Evolutionary conservation across 768 basidiomycete species (phyloP).

Genomic region (Lentinula boryana): DNA sequence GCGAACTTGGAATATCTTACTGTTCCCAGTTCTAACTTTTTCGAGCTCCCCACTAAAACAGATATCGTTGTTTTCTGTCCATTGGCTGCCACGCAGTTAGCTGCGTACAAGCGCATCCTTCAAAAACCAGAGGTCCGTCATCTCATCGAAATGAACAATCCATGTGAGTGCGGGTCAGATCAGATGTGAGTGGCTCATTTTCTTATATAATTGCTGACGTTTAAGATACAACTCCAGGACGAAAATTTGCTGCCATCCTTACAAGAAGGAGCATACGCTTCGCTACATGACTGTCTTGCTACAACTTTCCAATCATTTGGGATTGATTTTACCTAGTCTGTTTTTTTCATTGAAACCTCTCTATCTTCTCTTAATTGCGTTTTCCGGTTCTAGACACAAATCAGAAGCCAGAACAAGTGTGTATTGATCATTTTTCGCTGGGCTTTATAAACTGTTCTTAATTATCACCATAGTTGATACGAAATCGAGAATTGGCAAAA

Average conservation of each 20-base stretch:
- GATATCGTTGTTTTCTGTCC: conserved; percentile 96
- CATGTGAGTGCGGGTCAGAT: conserved; percentile 64
- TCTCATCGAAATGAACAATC: conserved; percentile 63
- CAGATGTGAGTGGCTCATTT: conserved; percentile 37
- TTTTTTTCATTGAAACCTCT: not conserved
- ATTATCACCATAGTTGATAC: conserved; percentile 9
- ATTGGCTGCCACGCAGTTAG: conserved; percentile 61
- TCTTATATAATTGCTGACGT: not conserved
- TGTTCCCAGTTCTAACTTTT: not conserved
- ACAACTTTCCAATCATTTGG: conserved; percentile 86
- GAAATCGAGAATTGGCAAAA: conserved; percentile 57
- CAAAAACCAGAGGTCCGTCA: conserved; percentile 61
- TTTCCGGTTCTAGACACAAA: conserved; percentile 47
- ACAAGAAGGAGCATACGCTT: conserved; percentile 51
- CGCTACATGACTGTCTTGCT: conserved; percentile 64
- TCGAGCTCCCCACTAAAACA: conserved; percentile 77
- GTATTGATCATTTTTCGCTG: not conserved
- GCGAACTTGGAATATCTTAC: not conserved
- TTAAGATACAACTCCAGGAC: conserved; percentile 21
- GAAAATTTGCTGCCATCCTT: conserved; percentile 35
- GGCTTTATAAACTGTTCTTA: not conserved
- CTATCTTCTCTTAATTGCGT: conserved; percentile 26
- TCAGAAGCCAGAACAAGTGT: conserved; percentile 48
- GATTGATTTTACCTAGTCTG: conserved; percentile 76
- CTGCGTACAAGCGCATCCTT: conserved; percentile 69